These are phyloP conservation scores for Breviolum minutum DNA, from an alignment of 73 alveolate species.

Conservation along the genomic window DNA sequence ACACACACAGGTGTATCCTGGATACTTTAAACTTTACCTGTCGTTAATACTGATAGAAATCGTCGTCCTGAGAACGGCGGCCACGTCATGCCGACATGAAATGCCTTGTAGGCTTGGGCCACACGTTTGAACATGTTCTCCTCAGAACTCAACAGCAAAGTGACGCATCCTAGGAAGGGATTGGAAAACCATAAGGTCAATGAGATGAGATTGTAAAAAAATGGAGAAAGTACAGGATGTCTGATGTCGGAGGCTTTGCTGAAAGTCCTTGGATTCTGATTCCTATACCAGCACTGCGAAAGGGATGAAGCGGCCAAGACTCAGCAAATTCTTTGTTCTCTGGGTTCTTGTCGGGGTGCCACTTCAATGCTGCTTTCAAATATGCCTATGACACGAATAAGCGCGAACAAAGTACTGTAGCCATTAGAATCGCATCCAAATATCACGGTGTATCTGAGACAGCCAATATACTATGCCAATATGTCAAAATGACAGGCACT, in stretches of 20 bases:
- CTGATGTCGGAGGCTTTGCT: too few relatives aligned
- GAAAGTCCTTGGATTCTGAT: too few relatives aligned
- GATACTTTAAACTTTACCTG: background rate
- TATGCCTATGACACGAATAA: background rate
- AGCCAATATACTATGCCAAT: too few relatives aligned
- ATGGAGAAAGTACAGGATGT: too few relatives aligned
- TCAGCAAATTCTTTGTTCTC: conserved; percentile 10
- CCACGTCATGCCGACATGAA: background rate
- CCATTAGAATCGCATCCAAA: background rate
- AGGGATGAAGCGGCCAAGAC: background rate
- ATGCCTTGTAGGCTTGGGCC: conserved; percentile 91
- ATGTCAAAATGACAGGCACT: too few relatives aligned
- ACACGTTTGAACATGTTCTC: conserved; percentile 73
- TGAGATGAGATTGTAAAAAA: too few relatives aligned
- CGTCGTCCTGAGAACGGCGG: background rate
- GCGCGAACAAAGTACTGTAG: background rate
- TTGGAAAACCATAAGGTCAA: too few relatives aligned
- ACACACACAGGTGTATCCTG: background rate
- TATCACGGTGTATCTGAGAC: too few relatives aligned
- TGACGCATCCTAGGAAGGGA: too few relatives aligned
- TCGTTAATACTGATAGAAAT: background rate
- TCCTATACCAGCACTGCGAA: background rate
- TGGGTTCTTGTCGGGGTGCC: conserved; percentile 90
- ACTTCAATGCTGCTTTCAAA: conserved; percentile 42
- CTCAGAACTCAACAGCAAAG: conserved; percentile 1